A percentile compares a stretch with the other conserved stretches of the same genome.
Conservation (phyloP, 352 stramenopile species). For the Phytophthora crassamura region DNA sequence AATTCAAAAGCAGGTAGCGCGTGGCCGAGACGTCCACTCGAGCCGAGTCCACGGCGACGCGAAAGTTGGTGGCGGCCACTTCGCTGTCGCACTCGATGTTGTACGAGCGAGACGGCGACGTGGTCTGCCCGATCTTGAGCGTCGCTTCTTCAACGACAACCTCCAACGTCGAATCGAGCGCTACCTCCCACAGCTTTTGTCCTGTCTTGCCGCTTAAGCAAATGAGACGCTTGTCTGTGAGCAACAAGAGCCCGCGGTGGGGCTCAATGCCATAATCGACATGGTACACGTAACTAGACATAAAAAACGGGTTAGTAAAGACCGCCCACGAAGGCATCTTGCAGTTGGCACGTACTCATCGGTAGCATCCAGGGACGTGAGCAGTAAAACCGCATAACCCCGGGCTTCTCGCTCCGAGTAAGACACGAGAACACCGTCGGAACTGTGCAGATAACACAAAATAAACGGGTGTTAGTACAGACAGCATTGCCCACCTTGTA, state of each 20-base stretch:
- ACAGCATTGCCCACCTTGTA: neutral
- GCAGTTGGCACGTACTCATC: slow-evolving; percentile 68
- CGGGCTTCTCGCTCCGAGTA: slow-evolving; percentile 82
- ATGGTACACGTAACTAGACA: slow-evolving; percentile 80
- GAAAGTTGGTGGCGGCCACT: slow-evolving; percentile 70
- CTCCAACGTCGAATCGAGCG: slow-evolving; percentile 80
- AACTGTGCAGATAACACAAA: slow-evolving; percentile 39
- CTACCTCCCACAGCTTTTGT: slow-evolving; percentile 84
- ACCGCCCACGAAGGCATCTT: neutral
- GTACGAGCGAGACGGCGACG: slow-evolving; percentile 55
- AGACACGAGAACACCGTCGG: slow-evolving; percentile 80
- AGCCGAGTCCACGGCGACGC: slow-evolving; percentile 77
- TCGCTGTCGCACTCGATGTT: slow-evolving; percentile 79
- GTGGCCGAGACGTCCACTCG: slow-evolving; percentile 79
- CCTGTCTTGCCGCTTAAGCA: slow-evolving; percentile 79
- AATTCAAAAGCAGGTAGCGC: slow-evolving; percentile 80
- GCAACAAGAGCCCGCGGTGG: slow-evolving; percentile 69
- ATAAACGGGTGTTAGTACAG: slow-evolving; percentile 1
- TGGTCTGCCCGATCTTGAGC: slow-evolving; percentile 64
- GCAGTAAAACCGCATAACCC: slow-evolving; percentile 77
- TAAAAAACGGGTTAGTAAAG: neutral
- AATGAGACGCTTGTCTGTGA: slow-evolving; percentile 86
- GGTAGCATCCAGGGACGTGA: slow-evolving; percentile 77
- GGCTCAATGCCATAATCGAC: slow-evolving; percentile 79
- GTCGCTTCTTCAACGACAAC: slow-evolving; percentile 46